These are phyloP conservation scores for Physaria fendleri DNA, from an alignment of 345 rosid genomes.

Conservation along the genomic window DNA sequence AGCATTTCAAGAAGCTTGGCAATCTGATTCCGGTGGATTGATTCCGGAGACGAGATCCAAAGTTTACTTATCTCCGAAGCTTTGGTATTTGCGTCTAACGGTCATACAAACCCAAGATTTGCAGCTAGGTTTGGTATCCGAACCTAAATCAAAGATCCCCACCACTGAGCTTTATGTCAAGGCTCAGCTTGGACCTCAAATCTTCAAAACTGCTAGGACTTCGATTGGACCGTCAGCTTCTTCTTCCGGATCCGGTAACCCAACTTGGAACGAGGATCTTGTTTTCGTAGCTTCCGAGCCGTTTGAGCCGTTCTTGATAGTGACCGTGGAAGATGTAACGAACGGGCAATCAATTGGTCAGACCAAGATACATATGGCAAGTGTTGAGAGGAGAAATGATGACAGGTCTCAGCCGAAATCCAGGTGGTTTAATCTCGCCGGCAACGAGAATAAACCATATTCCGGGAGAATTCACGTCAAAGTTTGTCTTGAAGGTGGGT, in stretches of 20 bases:
- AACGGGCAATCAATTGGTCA: constrained; percentile 54
- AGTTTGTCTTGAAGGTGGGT: constrained; percentile 80
- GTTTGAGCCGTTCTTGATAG: constrained; percentile 77
- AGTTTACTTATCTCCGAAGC: constrained; percentile 84
- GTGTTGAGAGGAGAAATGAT: constrained; percentile 61
- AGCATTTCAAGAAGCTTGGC: constrained; percentile 97
- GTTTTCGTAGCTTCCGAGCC: constrained; percentile 91
- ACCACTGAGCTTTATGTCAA: constrained; percentile 59
- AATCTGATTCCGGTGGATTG: constrained; percentile 90
- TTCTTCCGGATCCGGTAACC: constrained; percentile 46
- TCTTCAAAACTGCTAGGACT: constrained; percentile 74
- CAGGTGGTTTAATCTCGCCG: constrained; percentile 76
- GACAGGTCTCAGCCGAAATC: constrained; percentile 52
- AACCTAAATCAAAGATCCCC: constrained; percentile 54
- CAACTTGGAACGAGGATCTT: constrained; percentile 93
- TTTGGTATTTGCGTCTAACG: constrained; percentile 95
- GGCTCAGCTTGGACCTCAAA: constrained; percentile 76
- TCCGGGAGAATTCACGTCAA: constrained; percentile 73
- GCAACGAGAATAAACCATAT: constrained; percentile 58
- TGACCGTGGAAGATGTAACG: constrained; percentile 58
- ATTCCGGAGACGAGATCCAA: constrained; percentile 85
- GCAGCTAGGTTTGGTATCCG: constrained; percentile 56
- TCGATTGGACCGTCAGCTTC: constrained; percentile 46
- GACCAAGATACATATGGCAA: constrained; percentile 59
- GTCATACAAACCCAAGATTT: constrained; percentile 94